Conservation (phyloP, 2,329 filamentous ascomycete genomes). For the Pleurostoma richardsiae region DNA sequence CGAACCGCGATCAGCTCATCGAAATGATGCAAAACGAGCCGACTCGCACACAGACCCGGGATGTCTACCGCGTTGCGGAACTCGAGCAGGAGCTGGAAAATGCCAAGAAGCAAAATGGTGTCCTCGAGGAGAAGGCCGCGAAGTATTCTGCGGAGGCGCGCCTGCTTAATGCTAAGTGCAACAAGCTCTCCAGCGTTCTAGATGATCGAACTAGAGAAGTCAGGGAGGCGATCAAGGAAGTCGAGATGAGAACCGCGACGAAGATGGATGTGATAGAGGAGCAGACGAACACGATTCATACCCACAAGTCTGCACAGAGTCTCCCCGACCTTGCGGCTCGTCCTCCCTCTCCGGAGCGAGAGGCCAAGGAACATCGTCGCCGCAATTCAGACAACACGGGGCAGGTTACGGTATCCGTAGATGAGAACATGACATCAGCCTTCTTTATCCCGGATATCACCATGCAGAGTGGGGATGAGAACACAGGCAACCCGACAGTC, state of each 20-base stretch:
- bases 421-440: slow-evolving; percentile 54
- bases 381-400: slow-evolving; percentile 11
- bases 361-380: slow-evolving; percentile 3
- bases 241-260: too few species aligned
- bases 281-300: too few species aligned
- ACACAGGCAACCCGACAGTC: slow-evolving; percentile 10
- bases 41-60: slow-evolving; percentile 12
- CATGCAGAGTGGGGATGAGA: slow-evolving; percentile 35
- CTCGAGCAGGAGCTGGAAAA: slow-evolving; percentile 17
- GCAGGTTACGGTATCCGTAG: slow-evolving; percentile 13
- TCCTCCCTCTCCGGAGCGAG: slow-evolving; percentile 17
- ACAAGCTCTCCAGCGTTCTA: too few species aligned
- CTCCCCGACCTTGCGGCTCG: too few species aligned
- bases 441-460: slow-evolving; percentile 57
- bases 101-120: slow-evolving; percentile 14
- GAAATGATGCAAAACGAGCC: slow-evolving; percentile 17
- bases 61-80: slow-evolving; percentile 13
- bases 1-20: slow-evolving; percentile 17
- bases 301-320: too few species aligned
- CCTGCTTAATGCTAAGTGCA: too few species aligned
- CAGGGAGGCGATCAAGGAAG: too few species aligned
- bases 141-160: slow-evolving; percentile 6
- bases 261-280: too few species aligned
- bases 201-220: too few species aligned
- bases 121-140: slow-evolving; percentile 15